A percentile compares a stretch with the other conserved stretches of the same genome.
Conservation (phyloP, 1,284 basidiomycete species). For the Apiotrichum sp. region DNA sequence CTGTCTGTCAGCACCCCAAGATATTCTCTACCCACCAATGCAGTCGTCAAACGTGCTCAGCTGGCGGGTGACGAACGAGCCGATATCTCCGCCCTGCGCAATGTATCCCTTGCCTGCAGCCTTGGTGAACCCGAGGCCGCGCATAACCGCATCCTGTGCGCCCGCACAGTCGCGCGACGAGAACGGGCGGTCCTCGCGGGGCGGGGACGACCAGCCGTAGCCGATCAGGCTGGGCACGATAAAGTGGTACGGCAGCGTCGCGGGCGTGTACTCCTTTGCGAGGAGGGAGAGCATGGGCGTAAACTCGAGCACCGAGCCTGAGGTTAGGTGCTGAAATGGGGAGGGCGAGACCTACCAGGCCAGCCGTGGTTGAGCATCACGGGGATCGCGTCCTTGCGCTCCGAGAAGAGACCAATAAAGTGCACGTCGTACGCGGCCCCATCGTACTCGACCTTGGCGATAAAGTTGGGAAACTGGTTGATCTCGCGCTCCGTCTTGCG, state of each 20-base stretch:
- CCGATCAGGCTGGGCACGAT: slow-evolving; percentile 37
- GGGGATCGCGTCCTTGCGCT: slow-evolving; percentile 32
- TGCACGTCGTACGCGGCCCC: slow-evolving; percentile 26
- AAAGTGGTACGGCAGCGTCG: slow-evolving; percentile 28
- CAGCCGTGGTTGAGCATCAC: slow-evolving; percentile 44
- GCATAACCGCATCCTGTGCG: slow-evolving; percentile 39
- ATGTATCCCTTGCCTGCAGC: slow-evolving; percentile 25
- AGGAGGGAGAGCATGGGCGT: slow-evolving; percentile 31
- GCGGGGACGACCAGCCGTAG: slow-evolving; percentile 36
- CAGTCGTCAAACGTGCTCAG: slow-evolving; percentile 26
- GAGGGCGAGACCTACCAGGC: slow-evolving; percentile 21
- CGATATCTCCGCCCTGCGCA: slow-evolving; percentile 45
- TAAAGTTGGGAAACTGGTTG: slow-evolving; percentile 26
- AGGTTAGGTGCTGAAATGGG: neutral
- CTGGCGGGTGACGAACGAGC: slow-evolving; percentile 27
- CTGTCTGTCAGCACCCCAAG: slow-evolving; percentile 6
- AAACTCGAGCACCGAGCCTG: slow-evolving; percentile 39
- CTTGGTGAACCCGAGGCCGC: slow-evolving; percentile 37
- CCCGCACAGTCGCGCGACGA: slow-evolving; percentile 27
- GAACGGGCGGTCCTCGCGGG: slow-evolving; percentile 36
- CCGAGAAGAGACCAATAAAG: slow-evolving; percentile 35
- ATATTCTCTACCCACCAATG: slow-evolving; percentile 21
- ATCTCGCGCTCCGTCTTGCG: slow-evolving; percentile 25
- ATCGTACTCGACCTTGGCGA: slow-evolving; percentile 16
- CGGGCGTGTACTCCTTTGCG: slow-evolving; percentile 24